Conservation (phyloP, 495 filamentous ascomycete species). For the Clohesyomyces aquaticus region DNA sequence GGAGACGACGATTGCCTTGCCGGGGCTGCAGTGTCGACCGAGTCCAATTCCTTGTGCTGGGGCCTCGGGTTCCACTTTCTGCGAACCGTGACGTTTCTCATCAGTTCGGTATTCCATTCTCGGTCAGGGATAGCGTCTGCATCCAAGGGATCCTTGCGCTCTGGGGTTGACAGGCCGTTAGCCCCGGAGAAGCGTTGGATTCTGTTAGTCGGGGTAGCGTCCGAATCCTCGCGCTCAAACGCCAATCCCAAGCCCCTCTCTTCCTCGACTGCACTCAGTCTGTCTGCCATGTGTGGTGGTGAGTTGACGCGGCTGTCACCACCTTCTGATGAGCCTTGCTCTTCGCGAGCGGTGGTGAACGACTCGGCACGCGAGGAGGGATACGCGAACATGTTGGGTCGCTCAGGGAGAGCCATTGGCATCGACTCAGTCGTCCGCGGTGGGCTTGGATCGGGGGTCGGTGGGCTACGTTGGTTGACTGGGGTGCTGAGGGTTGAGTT, state of each 20-base stretch:
- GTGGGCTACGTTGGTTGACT: conserved; percentile 43
- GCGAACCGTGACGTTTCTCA: conserved; percentile 61
- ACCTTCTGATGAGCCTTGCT: conserved; percentile 33
- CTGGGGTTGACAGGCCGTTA: no score
- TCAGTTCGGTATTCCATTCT: conserved; percentile 61
- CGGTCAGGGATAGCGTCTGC: conserved; percentile 42
- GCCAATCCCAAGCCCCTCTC: conserved; percentile 32
- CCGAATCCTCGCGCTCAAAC: conserved; percentile 32
- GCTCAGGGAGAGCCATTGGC: conserved; percentile 19
- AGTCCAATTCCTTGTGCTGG: conserved; percentile 23
- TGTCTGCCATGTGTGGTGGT: conserved; percentile 34
- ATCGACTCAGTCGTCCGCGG: conserved; percentile 41
- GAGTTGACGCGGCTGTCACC: conserved; percentile 36
- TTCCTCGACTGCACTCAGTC: conserved; percentile 14
- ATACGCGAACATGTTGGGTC: conserved; percentile 26
- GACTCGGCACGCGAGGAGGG: conserved; percentile 47
- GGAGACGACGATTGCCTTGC: conserved; percentile 42
- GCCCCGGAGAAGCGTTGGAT: not conserved
- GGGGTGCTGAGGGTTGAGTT: conserved; percentile 44
- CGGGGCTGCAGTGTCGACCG: conserved; percentile 9
- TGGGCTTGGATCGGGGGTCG: conserved; percentile 48
- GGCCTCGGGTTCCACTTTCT: conserved; percentile 47
- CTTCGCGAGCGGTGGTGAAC: conserved; percentile 47
- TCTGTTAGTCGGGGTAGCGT: conserved; percentile 30
- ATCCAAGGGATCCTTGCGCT: conserved; percentile 6